Percentiles rank a stretch among this genome's conserved stretches.
Conservation (phyloP, 768 basidiomycete genomes). For the Daedaleopsis sinensis region DNA sequence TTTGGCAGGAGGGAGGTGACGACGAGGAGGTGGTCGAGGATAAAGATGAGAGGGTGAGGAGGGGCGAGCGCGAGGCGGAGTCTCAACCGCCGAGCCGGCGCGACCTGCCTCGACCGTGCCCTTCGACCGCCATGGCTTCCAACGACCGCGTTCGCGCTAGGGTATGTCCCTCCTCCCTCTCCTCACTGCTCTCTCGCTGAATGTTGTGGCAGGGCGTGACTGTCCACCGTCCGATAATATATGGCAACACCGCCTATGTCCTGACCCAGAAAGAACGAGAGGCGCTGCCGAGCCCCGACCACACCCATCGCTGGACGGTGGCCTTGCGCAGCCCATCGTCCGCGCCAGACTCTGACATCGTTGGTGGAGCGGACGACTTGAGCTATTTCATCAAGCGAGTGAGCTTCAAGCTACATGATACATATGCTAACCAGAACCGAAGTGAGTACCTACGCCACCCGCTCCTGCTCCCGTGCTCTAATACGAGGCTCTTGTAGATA, state of each 20-base stretch:
- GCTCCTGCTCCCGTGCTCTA: slow-evolving; percentile 1
- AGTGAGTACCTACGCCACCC: slow-evolving; percentile 52
- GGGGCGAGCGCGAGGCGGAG: slow-evolving; percentile 31
- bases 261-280: slow-evolving; percentile 75
- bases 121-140: slow-evolving; percentile 45
- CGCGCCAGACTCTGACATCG: slow-evolving; percentile 67
- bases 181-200: slow-evolving; percentile 15
- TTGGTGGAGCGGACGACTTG: slow-evolving; percentile 90
- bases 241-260: slow-evolving; percentile 90
- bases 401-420: slow-evolving; percentile 97
- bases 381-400: slow-evolving; percentile 94
- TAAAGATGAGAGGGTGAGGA: slow-evolving; percentile 11
- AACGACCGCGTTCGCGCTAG: slow-evolving; percentile 79
- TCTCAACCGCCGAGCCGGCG: slow-evolving; percentile 35
- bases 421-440: slow-evolving; percentile 87
- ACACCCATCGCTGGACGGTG: slow-evolving; percentile 97
- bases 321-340: slow-evolving; percentile 90
- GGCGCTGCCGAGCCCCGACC: slow-evolving; percentile 58
- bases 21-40: slow-evolving; percentile 46
- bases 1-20: slow-evolving; percentile 35
- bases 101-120: slow-evolving; percentile 42
- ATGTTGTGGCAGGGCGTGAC: slow-evolving; percentile 66
- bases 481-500: slow-evolving; percentile 48
- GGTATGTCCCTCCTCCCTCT: slow-evolving; percentile 49
- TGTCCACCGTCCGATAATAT: slow-evolving; percentile 90